Evolutionary conservation across 2,329 filamentous ascomycete genomes (phyloP), one percentile per base, ranked within the genome.

Genomic region (Epichloe elymi): DNA sequence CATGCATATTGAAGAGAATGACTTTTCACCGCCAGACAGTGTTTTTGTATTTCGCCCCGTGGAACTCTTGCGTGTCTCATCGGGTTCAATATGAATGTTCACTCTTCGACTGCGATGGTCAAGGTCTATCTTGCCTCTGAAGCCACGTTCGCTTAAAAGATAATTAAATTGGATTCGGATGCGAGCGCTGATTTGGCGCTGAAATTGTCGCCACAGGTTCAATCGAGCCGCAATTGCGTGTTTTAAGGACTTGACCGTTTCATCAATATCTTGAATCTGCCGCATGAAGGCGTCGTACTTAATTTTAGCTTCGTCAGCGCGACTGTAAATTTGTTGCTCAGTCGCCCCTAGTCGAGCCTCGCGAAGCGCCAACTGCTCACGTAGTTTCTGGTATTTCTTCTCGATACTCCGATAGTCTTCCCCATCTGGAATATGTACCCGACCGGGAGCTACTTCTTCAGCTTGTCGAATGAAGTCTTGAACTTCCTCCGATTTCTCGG

Each of bases 1-100:
- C 59, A 98, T 78, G 68, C 93, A 98, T 53, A 97, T 94, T 4
- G 91, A 95, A 3, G 90, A 94, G 66, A 97, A 98, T 0, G 91
- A 97, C 66, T 98, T 98, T 65, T 98, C 93, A 33, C 93, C 93
- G 49, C 93, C 93, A 8, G 90, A 96, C 1, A 98, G 74, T 0
- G 91, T 97, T 69, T 88, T 95, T 23, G 93, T 91, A 61, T 86
- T 86, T 47, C 91, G 80, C 2, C 88, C 89, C 4, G 78, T 74
- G 20, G 78, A 79, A 54, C 78, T 82, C 58, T 76, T 80, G 57
- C 78, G 83, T 20, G 85, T 93, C 61, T 80, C 74, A 54, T 84
- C 80, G 0, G 81, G 81, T 63, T 85, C 80, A 54, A 91, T 86
- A 56, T 85, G 78, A 53, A 98, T 78, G 56, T 90, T 83, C 38